These are phyloP conservation scores for Grigorovia jiainica DNA, from an alignment of 805 yeast genomes.

Conservation along the genomic window DNA sequence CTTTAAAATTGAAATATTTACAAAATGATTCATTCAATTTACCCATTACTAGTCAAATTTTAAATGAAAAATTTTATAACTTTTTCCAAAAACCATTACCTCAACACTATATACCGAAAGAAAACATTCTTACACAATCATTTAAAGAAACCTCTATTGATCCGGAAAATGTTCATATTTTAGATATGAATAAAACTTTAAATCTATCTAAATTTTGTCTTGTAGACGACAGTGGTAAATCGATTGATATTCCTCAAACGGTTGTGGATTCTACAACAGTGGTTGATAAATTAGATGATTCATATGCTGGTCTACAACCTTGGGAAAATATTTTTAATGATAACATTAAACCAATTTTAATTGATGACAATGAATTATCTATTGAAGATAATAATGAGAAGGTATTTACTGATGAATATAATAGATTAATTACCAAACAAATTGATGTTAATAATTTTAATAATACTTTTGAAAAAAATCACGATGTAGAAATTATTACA, in stretches of 20 bases:
- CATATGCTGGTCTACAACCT: conserved; percentile 5
- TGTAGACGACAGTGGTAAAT: conserved; percentile 5
- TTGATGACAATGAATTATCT: conserved; percentile 11
- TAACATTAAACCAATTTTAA: conserved; percentile 19
- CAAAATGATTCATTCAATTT: conserved; percentile 34
- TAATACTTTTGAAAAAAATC: conserved; percentile 31
- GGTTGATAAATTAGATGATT: neutral
- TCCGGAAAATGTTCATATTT: conserved; percentile 19
- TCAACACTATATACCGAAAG: neutral
- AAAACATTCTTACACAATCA: neutral
- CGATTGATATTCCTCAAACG: neutral
- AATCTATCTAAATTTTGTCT: conserved; percentile 18
- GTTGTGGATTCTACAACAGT: neutral
- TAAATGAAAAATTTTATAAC: conserved; percentile 26
- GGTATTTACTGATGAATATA: conserved; percentile 5
- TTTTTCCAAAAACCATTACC: conserved; percentile 26
- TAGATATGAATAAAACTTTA: conserved; percentile 11
- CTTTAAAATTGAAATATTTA: conserved; percentile 49
- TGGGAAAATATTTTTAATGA: conserved; percentile 23
- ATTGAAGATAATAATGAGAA: conserved; percentile 5
- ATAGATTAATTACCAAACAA: conserved; percentile 23
- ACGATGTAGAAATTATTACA: conserved; percentile 59
- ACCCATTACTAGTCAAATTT: conserved; percentile 27
- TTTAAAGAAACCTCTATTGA: conserved; percentile 14
- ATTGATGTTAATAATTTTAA: conserved; percentile 23